A percentile compares a stretch with the other conserved stretches of the same genome.
Conservation (phyloP, 108 stramenopile species). For the Nannochloropsis gaditana region DNA sequence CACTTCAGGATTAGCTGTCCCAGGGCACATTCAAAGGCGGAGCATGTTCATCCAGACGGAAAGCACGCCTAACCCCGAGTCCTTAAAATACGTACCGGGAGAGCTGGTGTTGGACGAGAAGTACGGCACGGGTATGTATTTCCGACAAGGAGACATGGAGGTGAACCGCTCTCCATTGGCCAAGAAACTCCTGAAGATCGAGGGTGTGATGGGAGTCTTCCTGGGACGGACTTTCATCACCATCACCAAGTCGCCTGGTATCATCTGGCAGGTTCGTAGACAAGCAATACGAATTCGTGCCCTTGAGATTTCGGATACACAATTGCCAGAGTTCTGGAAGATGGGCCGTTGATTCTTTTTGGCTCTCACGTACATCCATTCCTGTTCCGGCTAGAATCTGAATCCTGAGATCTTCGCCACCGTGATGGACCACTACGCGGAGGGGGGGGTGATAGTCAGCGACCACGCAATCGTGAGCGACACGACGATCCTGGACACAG, state of each 20-base stretch:
- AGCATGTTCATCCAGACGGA: conserved; percentile 89
- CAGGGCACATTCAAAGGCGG: neutral
- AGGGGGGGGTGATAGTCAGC: conserved; percentile 52
- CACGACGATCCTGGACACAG: conserved; percentile 87
- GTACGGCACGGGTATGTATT: conserved; percentile 60
- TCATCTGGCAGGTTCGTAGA: neutral
- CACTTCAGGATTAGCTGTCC: too few species aligned
- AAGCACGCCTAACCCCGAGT: conserved; percentile 92
- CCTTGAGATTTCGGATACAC: too few species aligned
- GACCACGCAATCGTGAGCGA: conserved; percentile 73
- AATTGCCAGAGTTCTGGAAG: too few species aligned
- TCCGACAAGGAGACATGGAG: conserved; percentile 53
- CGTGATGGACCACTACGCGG: conserved; percentile 88
- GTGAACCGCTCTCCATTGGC: conserved; percentile 77
- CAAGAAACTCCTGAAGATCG: conserved; percentile 66
- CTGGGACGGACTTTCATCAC: conserved; percentile 87
- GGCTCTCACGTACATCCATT: neutral
- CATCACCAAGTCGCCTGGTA: conserved; percentile 69
- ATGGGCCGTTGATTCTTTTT: too few species aligned
- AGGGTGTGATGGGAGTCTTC: conserved; percentile 86
- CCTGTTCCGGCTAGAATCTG: conserved; percentile 37
- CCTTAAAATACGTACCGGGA: conserved; percentile 89
- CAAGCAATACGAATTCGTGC: too few species aligned
- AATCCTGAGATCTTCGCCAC: conserved; percentile 73
- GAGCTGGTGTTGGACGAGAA: conserved; percentile 65